Evolutionary conservation across 2,329 filamentous ascomycete species (phyloP).

Genomic region (Cylindrodendrum hubeiense): DNA sequence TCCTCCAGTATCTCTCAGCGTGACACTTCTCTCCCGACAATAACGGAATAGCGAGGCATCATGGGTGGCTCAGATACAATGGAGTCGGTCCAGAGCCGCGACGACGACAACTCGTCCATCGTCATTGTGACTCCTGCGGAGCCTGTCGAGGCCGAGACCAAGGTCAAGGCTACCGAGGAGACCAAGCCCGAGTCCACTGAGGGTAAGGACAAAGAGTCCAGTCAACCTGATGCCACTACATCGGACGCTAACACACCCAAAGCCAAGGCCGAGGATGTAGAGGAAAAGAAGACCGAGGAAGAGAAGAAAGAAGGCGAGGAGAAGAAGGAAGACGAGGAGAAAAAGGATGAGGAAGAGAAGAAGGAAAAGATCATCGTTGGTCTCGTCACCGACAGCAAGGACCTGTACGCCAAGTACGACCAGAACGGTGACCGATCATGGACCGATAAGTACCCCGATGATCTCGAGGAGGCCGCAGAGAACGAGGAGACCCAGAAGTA

Average conservation of each 20-base stretch:
- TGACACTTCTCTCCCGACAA: not conserved
- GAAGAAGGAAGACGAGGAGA: slow-evolving; percentile 13
- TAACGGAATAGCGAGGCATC: not conserved
- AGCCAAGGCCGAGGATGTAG: slow-evolving; percentile 11
- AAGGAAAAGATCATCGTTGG: slow-evolving; percentile 47
- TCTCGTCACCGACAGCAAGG: slow-evolving; percentile 54
- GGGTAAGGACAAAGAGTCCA: slow-evolving; percentile 12
- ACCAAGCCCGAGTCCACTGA: slow-evolving; percentile 28
- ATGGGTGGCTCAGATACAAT: slow-evolving; percentile 31
- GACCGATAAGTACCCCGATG: slow-evolving; percentile 67
- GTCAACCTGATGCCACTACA: not conserved
- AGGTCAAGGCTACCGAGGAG: slow-evolving; percentile 28
- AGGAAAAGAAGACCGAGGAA: slow-evolving; percentile 23
- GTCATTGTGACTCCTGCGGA: slow-evolving; percentile 39
- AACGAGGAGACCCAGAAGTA: slow-evolving; percentile 72
- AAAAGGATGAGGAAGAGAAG: slow-evolving; percentile 19
- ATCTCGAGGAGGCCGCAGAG: slow-evolving; percentile 68
- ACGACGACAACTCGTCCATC: slow-evolving; percentile 34
- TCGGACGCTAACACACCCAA: slow-evolving; percentile 2
- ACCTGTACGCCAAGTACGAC: slow-evolving; percentile 60
- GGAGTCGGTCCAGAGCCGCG: slow-evolving; percentile 37
- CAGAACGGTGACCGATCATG: slow-evolving; percentile 64
- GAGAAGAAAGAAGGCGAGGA: slow-evolving; percentile 3
- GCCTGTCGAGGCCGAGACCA: slow-evolving; percentile 26
- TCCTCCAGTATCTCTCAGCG: not conserved